Evolutionary conservation across 352 stramenopile species (phyloP).

Genomic region (Pythium insidiosum): DNA sequence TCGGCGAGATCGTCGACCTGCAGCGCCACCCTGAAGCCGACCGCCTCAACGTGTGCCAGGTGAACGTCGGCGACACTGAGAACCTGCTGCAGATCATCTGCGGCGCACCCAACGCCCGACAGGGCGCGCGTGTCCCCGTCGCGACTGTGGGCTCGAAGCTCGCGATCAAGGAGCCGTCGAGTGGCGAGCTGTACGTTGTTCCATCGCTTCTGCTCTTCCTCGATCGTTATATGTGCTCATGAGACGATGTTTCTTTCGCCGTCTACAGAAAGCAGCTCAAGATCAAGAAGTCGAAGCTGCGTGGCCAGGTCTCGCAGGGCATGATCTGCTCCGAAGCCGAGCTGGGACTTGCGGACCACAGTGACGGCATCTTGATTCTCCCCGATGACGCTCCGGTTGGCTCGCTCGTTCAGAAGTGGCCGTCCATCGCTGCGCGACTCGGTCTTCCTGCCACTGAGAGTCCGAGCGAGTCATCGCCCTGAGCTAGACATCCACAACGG

Average conservation of each 20-base stretch:
- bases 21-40: constrained; percentile 52
- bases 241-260: not conserved
- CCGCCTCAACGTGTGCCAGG: constrained; percentile 55
- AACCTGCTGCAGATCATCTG: constrained; percentile 73
- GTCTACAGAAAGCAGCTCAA: constrained; percentile 57
- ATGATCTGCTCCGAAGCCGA: constrained; percentile 83
- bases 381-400: constrained; percentile 46
- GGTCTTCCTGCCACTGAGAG: too few relatives aligned
- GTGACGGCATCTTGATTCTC: constrained; percentile 64
- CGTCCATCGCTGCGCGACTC: constrained; percentile 26
- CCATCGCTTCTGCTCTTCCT: not conserved
- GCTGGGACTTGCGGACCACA: constrained; percentile 47
- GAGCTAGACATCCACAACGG: too few relatives aligned
- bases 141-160: constrained; percentile 55
- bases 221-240: too few relatives aligned
- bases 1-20: constrained; percentile 63
- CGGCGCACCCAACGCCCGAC: constrained; percentile 49
- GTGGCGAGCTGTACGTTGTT: constrained; percentile 39
- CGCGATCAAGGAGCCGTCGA: constrained; percentile 38
- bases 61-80: constrained; percentile 49
- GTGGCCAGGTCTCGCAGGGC: constrained; percentile 63
- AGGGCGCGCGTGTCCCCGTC: constrained; percentile 55
- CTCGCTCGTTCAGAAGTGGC: constrained; percentile 34
- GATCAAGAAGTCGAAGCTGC: constrained; percentile 83
- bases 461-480: too few relatives aligned